A percentile compares a stretch with the other conserved stretches of the same genome.
phyloP scores from a whole-genome alignment of 169 alveolate genomes.

The Plasmodium relictum region DNA sequence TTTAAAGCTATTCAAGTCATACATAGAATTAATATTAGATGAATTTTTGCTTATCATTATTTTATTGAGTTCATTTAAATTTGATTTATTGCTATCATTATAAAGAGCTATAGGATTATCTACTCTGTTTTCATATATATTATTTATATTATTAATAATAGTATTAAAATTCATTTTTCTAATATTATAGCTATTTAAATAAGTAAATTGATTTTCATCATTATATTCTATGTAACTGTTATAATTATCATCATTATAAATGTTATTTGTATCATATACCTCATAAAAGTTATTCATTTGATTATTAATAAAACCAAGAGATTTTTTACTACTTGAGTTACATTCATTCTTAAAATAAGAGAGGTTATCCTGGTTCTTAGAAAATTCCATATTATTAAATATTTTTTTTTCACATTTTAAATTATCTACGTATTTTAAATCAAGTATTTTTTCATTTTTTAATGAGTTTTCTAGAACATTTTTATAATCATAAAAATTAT shows the following conservation, averaged over 20 bases:
- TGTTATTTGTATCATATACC: background rate
- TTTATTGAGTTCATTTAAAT: no score
- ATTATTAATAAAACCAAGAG: background rate
- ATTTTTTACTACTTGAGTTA: background rate
- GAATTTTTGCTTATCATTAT: no score
- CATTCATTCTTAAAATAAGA: background rate
- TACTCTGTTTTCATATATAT: background rate
- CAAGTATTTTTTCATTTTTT: background rate
- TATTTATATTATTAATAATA: background rate
- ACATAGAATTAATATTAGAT: no score
- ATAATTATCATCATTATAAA: background rate
- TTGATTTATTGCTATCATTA: no score
- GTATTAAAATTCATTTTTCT: background rate
- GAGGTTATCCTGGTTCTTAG: background rate
- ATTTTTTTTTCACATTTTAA: background rate
- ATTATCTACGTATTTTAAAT: background rate
- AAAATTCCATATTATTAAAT: background rate
- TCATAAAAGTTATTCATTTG: background rate
- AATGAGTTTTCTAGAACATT: background rate
- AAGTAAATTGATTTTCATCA: background rate
- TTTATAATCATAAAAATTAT: background rate
- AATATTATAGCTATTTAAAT: background rate
- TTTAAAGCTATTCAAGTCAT: no score
- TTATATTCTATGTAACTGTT: background rate
- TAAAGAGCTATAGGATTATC: background rate